phyloP scores from a whole-genome alignment of 1,284 basidiomycete species.

The Ustilago lituana region DNA sequence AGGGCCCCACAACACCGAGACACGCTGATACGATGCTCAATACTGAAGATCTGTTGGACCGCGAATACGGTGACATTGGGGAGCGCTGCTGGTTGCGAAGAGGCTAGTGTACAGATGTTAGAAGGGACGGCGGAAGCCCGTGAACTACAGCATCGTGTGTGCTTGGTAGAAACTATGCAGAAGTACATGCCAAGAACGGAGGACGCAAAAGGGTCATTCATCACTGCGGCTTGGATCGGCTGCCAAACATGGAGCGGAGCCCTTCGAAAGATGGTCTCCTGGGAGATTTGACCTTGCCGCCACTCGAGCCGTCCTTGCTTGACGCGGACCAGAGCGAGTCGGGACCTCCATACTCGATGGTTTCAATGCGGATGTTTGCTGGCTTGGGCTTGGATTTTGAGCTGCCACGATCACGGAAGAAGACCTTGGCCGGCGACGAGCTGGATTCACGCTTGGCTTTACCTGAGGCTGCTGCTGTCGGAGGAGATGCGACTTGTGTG shows the following conservation, averaged over 20 bases:
- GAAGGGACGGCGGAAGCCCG: background rate
- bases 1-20: too few species aligned
- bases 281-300: slow-evolving; percentile 1
- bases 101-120: background rate
- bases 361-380: slow-evolving; percentile 12
- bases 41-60: too few species aligned
- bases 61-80: slow-evolving; percentile 13
- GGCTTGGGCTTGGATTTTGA: slow-evolving; percentile 5
- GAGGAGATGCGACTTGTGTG: background rate
- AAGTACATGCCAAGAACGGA: too few species aligned
- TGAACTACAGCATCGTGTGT: too few species aligned
- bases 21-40: too few species aligned
- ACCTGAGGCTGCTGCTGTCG: background rate
- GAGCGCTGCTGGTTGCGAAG: background rate
- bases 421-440: slow-evolving; percentile 7
- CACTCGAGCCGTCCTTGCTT: background rate
- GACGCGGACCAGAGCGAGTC: slow-evolving; percentile 7
- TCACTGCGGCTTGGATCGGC: slow-evolving; percentile 22
- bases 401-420: slow-evolving; percentile 29
- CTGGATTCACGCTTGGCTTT: background rate
- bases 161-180: too few species aligned
- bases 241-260: slow-evolving; percentile 24
- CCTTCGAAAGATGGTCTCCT: slow-evolving; percentile 25
- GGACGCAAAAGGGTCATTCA: too few species aligned
- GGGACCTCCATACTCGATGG: slow-evolving; percentile 19